A percentile compares a stretch with the other conserved stretches of the same genome.
These are phyloP conservation scores for Lignosus rhinocerotis DNA, from an alignment of 1,284 basidiomycete genomes.

Conservation along the genomic window DNA sequence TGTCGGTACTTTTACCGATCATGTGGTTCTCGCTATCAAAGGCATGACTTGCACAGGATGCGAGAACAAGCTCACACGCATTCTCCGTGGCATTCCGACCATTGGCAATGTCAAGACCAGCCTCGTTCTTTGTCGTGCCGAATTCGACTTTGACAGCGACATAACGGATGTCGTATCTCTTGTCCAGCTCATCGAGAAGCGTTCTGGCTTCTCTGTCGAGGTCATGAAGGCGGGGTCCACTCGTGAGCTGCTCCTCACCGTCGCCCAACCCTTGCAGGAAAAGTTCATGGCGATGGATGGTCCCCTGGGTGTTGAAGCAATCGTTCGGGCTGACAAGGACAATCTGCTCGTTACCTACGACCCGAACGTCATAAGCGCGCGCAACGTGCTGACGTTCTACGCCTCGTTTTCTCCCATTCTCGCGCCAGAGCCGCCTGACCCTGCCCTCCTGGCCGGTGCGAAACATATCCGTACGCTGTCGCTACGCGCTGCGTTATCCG, in stretches of 20 bases:
- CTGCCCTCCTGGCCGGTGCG: slow-evolving; percentile 28
- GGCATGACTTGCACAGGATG: slow-evolving; percentile 38
- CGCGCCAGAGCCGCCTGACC: slow-evolving; percentile 30
- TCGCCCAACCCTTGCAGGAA: slow-evolving; percentile 17
- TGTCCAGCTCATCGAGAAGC: slow-evolving; percentile 30
- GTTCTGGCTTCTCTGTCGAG: slow-evolving; percentile 32
- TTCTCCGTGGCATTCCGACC: slow-evolving; percentile 24
- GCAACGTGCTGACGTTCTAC: slow-evolving; percentile 28
- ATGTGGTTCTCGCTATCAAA: slow-evolving; percentile 30
- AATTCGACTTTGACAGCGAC: slow-evolving; percentile 32
- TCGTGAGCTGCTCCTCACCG: slow-evolving; percentile 23
- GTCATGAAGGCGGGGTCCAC: slow-evolving; percentile 23
- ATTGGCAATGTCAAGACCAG: slow-evolving; percentile 34
- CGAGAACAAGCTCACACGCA: slow-evolving; percentile 35
- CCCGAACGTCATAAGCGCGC: slow-evolving; percentile 27
- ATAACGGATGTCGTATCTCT: slow-evolving; percentile 25
- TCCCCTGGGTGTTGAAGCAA: slow-evolving; percentile 27
- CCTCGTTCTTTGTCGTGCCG: slow-evolving; percentile 34
- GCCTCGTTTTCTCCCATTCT: slow-evolving; percentile 26
- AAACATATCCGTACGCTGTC: slow-evolving; percentile 35
- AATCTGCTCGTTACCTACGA: slow-evolving; percentile 26
- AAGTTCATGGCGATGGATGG: slow-evolving; percentile 15
- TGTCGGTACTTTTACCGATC: slow-evolving; percentile 6
- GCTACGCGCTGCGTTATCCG: slow-evolving; percentile 35
- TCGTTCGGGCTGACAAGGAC: slow-evolving; percentile 22